A percentile compares a stretch with the other conserved stretches of the same genome.
Conservation (phyloP, 129 eudicot species). For the Ambrosia trifida region DNA sequence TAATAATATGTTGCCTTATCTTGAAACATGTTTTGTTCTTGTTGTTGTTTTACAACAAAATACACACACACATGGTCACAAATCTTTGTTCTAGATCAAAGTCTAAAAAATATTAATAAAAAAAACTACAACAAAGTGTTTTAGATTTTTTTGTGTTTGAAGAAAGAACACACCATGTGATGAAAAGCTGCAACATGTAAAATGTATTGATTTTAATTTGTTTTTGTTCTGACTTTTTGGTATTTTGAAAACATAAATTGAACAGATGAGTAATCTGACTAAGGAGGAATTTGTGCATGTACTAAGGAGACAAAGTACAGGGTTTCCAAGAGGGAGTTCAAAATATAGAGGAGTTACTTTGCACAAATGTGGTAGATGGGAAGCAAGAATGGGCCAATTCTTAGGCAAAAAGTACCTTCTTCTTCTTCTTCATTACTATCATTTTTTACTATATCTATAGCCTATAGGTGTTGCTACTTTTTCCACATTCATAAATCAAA, state of each 20-base stretch:
- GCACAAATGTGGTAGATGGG: conserved; percentile 99
- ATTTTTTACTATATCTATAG: not conserved
- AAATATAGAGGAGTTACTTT: conserved; percentile 92
- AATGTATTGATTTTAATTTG: not conserved
- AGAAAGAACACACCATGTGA: conserved; percentile 8
- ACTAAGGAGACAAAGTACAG: conserved; percentile 95
- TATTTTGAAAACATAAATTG: not conserved
- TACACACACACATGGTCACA: not conserved
- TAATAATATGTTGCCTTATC: conserved; percentile 37
- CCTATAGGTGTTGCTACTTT: not conserved
- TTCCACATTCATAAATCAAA: not conserved
- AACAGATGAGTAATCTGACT: conserved; percentile 86
- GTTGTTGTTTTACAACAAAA: not conserved
- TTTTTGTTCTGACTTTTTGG: conserved; percentile 21
- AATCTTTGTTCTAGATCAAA: not conserved
- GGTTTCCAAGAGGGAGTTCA: conserved; percentile 95
- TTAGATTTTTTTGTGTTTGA: conserved; percentile 3
- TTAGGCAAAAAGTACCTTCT: conserved; percentile 85
- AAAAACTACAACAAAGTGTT: conserved; percentile 13
- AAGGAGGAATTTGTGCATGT: conserved; percentile 99
- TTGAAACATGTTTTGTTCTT: conserved; percentile 28
- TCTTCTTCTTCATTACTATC: not conserved
- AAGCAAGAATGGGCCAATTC: conserved; percentile 99
- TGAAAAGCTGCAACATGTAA: conserved; percentile 11
- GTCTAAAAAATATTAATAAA: not conserved